These are phyloP conservation scores for Achaetomiella virescens DNA, from an alignment of 495 filamentous ascomycete species.

Conservation along the genomic window DNA sequence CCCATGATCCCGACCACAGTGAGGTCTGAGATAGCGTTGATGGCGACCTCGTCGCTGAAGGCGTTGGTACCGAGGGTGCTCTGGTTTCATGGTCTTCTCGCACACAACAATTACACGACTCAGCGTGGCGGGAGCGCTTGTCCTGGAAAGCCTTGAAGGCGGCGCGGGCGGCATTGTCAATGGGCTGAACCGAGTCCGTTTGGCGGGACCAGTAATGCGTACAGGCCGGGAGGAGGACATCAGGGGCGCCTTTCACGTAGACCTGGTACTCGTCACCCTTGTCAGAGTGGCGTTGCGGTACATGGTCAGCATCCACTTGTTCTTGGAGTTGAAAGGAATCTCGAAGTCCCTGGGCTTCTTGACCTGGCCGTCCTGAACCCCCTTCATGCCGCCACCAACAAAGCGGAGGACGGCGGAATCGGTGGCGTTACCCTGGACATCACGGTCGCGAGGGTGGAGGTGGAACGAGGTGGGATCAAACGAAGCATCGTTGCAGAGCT, in stretches of 20 bases:
- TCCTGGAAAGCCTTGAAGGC: constrained; percentile 51
- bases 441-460: constrained; percentile 15
- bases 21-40: constrained; percentile 13
- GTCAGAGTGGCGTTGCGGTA: constrained; percentile 22
- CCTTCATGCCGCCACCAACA: constrained; percentile 25
- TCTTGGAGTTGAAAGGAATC: constrained; percentile 56
- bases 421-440: constrained; percentile 20
- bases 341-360: constrained; percentile 31
- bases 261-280: constrained; percentile 25
- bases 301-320: constrained; percentile 55
- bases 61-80: background rate
- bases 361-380: constrained; percentile 29
- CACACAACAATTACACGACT: constrained; percentile 1
- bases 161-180: constrained; percentile 57
- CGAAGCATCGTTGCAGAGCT: constrained; percentile 3
- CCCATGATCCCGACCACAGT: constrained; percentile 61
- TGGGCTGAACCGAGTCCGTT: constrained; percentile 35
- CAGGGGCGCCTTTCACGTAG: constrained; percentile 54
- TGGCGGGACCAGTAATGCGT: background rate
- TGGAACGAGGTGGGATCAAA: constrained; percentile 17
- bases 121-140: background rate
- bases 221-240: constrained; percentile 31
- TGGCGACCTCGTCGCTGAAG: constrained; percentile 1
- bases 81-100: background rate
- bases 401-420: constrained; percentile 29